Conservation (phyloP, 139 green algal genomes). For the Chlorella sorokiniana region DNA sequence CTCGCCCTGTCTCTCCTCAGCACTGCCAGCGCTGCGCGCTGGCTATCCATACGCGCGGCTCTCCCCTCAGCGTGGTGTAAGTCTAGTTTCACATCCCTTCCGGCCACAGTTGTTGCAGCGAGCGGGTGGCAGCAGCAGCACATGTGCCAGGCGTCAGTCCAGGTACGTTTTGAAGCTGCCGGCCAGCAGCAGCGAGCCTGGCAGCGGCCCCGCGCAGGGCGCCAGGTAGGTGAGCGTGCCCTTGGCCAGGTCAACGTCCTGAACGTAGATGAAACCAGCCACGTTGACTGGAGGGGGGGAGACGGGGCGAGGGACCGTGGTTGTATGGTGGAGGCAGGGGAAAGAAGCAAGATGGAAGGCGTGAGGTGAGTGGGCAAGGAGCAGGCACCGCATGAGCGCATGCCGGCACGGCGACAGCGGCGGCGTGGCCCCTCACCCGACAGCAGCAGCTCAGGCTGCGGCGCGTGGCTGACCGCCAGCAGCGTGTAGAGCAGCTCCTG, state of each 20-base stretch:
- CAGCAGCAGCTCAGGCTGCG: slow-evolving; percentile 50
- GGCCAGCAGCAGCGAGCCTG: slow-evolving; percentile 75
- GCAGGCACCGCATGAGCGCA: not conserved
- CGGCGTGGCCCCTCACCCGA: slow-evolving; percentile 10
- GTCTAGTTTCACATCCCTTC: too few species aligned
- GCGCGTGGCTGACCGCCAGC: slow-evolving; percentile 87
- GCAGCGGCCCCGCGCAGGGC: slow-evolving; percentile 74
- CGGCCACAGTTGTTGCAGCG: too few species aligned
- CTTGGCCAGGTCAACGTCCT: slow-evolving; percentile 70
- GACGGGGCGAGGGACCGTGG: not conserved
- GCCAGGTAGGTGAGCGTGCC: slow-evolving; percentile 76
- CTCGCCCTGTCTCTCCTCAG: too few species aligned
- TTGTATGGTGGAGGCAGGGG: not conserved
- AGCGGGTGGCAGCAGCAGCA: too few species aligned
- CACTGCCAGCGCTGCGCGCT: too few species aligned
- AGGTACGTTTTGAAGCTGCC: slow-evolving; percentile 75
- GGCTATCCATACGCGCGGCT: too few species aligned
- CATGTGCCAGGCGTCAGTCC: slow-evolving; percentile 55
- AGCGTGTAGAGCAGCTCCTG: slow-evolving; percentile 78
- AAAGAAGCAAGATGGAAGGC: not conserved
- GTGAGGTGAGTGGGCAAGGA: not conserved
- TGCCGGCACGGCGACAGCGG: not conserved
- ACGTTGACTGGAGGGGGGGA: slow-evolving; percentile 68
- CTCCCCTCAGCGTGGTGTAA: too few species aligned
- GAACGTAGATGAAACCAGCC: slow-evolving; percentile 88